Conservation (phyloP, 2,329 filamentous ascomycete species). For the Pseudocercospora macadamiae region DNA sequence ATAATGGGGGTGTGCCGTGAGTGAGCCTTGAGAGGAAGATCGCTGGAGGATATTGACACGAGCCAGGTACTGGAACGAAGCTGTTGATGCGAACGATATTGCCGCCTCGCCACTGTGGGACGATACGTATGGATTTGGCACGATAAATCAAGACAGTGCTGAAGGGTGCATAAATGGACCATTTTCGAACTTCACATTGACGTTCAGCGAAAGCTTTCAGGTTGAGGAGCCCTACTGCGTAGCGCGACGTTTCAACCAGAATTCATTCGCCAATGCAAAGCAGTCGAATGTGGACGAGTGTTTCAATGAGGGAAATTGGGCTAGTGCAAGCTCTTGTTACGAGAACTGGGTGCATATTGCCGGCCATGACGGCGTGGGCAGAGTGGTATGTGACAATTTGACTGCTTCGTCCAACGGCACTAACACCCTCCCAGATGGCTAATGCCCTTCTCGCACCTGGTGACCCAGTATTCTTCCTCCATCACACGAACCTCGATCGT, state of each 20-base stretch:
- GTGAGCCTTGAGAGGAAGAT: background rate
- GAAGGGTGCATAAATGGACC: conserved; percentile 25
- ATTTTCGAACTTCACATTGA: conserved; percentile 23
- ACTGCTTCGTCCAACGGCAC: background rate
- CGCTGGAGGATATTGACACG: background rate
- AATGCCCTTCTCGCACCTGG: conserved; percentile 27
- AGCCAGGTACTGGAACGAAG: conserved; percentile 26
- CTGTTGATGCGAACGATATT: conserved; percentile 22
- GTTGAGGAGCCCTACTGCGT: conserved; percentile 18
- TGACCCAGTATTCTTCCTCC: conserved; percentile 29
- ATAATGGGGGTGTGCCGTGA: conserved; percentile 23
- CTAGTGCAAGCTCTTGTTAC: conserved; percentile 23
- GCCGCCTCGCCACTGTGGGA: conserved; percentile 23
- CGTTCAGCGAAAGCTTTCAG: conserved; percentile 14
- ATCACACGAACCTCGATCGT: conserved; percentile 30
- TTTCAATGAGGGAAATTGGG: conserved; percentile 18
- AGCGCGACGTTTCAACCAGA: conserved; percentile 16
- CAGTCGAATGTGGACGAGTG: conserved; percentile 23
- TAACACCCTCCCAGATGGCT: conserved; percentile 22
- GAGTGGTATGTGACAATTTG: conserved; percentile 11
- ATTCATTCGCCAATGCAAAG: conserved; percentile 16
- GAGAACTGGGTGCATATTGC: conserved; percentile 26
- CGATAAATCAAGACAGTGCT: conserved; percentile 12
- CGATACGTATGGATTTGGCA: conserved; percentile 22
- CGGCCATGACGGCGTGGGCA: conserved; percentile 25